phyloP scores from a whole-genome alignment of 805 yeast species.

The Candida ponderosae region DNA sequence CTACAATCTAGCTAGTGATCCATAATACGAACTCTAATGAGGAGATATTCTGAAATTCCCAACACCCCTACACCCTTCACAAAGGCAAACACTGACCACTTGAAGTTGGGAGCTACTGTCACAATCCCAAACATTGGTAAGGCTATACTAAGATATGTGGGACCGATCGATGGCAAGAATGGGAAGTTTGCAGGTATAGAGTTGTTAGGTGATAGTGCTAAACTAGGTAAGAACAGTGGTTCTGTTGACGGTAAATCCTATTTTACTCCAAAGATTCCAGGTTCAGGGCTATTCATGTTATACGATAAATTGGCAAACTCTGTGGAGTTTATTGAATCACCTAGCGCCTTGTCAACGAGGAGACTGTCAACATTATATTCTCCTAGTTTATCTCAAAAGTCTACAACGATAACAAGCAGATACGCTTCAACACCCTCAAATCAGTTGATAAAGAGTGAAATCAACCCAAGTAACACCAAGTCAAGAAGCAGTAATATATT shows the following conservation, averaged over 20 bases:
- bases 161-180: conserved; percentile 60
- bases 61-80: conserved; percentile 2
- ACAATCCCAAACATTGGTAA: conserved; percentile 61
- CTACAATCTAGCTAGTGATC: too few species aligned
- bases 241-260: conserved; percentile 63
- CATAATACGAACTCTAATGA: not conserved
- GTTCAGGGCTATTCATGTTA: conserved; percentile 70
- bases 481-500: not conserved
- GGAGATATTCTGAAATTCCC: conserved; percentile 1
- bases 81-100: conserved; percentile 2
- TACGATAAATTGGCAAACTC: conserved; percentile 30
- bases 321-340: conserved; percentile 11
- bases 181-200: conserved; percentile 89
- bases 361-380: conserved; percentile 5
- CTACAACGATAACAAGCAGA: not conserved
- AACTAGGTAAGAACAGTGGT: conserved; percentile 83
- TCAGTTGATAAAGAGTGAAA: too few species aligned
- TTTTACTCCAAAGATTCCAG: conserved; percentile 55
- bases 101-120: conserved; percentile 12
- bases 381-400: not conserved
- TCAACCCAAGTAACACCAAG: too few species aligned
- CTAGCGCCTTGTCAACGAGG: conserved; percentile 1
- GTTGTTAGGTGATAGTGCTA: conserved; percentile 53
- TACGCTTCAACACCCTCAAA: not conserved
- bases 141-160: conserved; percentile 66